These are phyloP conservation scores for Blastobotrys persicus DNA, from an alignment of 1,139 yeast species.

Conservation along the genomic window DNA sequence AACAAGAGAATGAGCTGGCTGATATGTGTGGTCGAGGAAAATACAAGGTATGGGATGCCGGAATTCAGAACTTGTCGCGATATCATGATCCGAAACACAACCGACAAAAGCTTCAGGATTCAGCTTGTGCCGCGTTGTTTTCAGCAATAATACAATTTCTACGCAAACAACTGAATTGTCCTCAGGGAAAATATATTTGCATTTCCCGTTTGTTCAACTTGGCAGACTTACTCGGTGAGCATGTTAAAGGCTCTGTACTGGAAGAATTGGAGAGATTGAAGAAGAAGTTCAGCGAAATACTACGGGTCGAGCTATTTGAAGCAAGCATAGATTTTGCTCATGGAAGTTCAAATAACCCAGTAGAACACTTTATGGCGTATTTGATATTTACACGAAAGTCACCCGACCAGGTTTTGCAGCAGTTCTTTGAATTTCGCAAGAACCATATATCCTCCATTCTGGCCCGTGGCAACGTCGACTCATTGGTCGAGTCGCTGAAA, in stretches of 20 bases:
- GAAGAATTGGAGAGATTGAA: conserved; percentile 11
- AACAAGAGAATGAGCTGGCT: conserved; percentile 28
- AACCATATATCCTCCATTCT: conserved; percentile 5
- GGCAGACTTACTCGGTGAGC: conserved; percentile 12
- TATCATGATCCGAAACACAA: conserved; percentile 11
- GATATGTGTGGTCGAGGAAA: conserved; percentile 22
- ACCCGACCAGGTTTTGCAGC: conserved; percentile 18
- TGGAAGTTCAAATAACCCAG: conserved; percentile 14
- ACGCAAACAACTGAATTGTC: conserved; percentile 14
- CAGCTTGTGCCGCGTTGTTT: conserved; percentile 16
- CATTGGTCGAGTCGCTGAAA: conserved; percentile 17
- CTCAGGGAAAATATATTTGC: conserved; percentile 15
- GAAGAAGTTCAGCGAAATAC: conserved; percentile 13
- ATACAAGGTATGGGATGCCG: conserved; percentile 24
- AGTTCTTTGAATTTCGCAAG: conserved; percentile 17
- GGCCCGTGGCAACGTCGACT: not conserved
- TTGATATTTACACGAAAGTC: conserved; percentile 18
- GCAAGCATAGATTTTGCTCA: conserved; percentile 10
- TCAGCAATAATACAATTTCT: conserved; percentile 13
- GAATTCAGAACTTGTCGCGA: conserved; percentile 17
- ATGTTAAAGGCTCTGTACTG: not conserved
- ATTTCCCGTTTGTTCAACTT: conserved; percentile 21
- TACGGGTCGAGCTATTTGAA: conserved; percentile 17
- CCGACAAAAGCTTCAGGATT: conserved; percentile 10
- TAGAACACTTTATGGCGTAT: conserved; percentile 27